phyloP scores from a whole-genome alignment of 371 early-diverging fungal genomes.

The Entomophthora muscae region DNA sequence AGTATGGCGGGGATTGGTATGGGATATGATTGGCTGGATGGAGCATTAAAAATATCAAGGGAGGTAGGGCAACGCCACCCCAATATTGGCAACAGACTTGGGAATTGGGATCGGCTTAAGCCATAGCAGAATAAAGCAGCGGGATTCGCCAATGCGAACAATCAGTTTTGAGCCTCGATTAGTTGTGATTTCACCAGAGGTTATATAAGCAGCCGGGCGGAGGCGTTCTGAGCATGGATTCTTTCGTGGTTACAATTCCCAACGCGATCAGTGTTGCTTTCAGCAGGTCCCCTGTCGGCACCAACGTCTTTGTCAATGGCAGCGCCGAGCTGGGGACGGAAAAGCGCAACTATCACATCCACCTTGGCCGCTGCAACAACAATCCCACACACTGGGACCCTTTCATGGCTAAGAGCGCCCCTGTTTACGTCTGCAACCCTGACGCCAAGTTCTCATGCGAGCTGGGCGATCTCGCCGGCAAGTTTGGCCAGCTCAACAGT shows the following conservation, averaged over 20 bases:
- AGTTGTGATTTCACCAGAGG: too few species aligned
- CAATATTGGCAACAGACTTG: too few species aligned
- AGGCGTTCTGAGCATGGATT: background rate
- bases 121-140: too few species aligned
- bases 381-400: constrained; percentile 2
- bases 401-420: background rate
- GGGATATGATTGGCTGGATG: too few species aligned
- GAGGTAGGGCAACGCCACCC: too few species aligned
- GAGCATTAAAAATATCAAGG: too few species aligned
- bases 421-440: background rate
- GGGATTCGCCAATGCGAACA: too few species aligned
- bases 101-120: too few species aligned
- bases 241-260: background rate
- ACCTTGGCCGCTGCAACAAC: background rate
- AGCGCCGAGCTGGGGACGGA: background rate
- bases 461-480: constrained; percentile 28
- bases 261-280: background rate
- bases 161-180: too few species aligned
- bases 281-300: background rate
- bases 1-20: too few species aligned
- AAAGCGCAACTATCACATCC: background rate
- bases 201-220: too few species aligned
- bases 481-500: constrained; percentile 16
- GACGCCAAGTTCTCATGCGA: constrained; percentile 18
- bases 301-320: background rate